Evolutionary conservation across 345 rosid species (phyloP).

Genomic region (Streptanthus diversifolius): DNA sequence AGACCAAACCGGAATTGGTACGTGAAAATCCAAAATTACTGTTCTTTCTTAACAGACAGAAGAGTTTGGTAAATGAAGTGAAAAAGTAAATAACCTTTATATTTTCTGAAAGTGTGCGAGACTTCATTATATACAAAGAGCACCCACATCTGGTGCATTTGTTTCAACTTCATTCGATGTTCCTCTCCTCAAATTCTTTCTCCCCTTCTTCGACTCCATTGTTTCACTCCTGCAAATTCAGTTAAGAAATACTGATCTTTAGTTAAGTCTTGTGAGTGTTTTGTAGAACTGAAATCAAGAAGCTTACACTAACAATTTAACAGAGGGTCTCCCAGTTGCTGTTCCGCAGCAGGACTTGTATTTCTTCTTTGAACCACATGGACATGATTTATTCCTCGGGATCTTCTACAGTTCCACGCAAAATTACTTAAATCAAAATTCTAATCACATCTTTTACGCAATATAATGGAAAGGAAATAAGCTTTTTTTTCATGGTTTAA

Average conservation of each 20-base stretch:
- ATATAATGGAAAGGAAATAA: background rate
- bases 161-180: slow-evolving; percentile 44
- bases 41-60: background rate
- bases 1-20: background rate
- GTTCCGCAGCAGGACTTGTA: slow-evolving; percentile 89
- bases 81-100: background rate
- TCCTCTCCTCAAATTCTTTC: slow-evolving; percentile 52
- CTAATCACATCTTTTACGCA: background rate
- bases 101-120: slow-evolving; percentile 15
- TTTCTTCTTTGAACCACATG: slow-evolving; percentile 90
- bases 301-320: slow-evolving; percentile 50
- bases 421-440: background rate
- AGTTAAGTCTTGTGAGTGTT: slow-evolving; percentile 7
- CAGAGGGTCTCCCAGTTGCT: slow-evolving; percentile 51
- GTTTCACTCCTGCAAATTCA: slow-evolving; percentile 39
- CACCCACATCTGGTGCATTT: slow-evolving; percentile 67
- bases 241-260: background rate
- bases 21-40: background rate
- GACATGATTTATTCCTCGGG: slow-evolving; percentile 65
- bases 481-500: slow-evolving; percentile 14
- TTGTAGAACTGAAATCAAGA: slow-evolving; percentile 11
- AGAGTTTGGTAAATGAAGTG: background rate
- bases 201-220: slow-evolving; percentile 54
- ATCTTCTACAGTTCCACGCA: slow-evolving; percentile 45
- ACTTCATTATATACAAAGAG: slow-evolving; percentile 63